Evolutionary conservation across 2,329 filamentous ascomycete species (phyloP).

Genomic region (Claviceps africana): DNA sequence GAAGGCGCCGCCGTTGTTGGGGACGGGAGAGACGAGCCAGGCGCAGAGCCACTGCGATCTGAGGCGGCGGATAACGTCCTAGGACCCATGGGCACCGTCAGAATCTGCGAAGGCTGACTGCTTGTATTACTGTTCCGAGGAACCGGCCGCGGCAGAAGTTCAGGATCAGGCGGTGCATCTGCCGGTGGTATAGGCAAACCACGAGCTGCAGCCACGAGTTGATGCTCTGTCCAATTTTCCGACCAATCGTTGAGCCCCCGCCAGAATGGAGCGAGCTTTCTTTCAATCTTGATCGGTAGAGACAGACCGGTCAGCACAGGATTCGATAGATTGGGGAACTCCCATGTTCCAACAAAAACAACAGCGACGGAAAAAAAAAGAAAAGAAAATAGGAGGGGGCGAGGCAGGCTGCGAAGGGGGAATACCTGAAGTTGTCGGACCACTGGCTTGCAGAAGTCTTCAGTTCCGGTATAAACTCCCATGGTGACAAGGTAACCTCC

Average conservation of each 20-base stretch:
- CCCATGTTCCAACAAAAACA: too few species aligned
- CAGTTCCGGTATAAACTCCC: slow-evolving; percentile 79
- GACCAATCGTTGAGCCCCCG: slow-evolving; percentile 81
- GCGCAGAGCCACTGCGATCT: slow-evolving; percentile 49
- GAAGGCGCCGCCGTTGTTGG: slow-evolving; percentile 25
- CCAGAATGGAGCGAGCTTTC: slow-evolving; percentile 89
- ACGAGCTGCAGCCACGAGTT: slow-evolving; percentile 81
- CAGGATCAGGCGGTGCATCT: slow-evolving; percentile 67
- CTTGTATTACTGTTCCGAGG: slow-evolving; percentile 33
- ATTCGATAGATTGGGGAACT: too few species aligned
- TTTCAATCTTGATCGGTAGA: slow-evolving; percentile 56
- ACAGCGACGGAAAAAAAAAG: neutral
- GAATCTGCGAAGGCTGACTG: slow-evolving; percentile 46
- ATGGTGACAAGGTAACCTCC: slow-evolving; percentile 90
- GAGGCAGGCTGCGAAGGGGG: too few species aligned
- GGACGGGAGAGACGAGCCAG: slow-evolving; percentile 41
- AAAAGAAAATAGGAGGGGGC: too few species aligned
- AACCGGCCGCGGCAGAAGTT: slow-evolving; percentile 34
- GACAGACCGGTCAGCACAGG: neutral
- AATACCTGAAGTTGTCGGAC: slow-evolving; percentile 89
- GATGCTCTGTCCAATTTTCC: slow-evolving; percentile 82
- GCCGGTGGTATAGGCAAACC: slow-evolving; percentile 72
- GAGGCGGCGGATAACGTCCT: slow-evolving; percentile 69
- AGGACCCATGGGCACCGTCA: slow-evolving; percentile 67
- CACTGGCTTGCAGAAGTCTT: slow-evolving; percentile 82